Percentiles rank a stretch among this genome's conserved stretches.
Evolutionary conservation across 2,329 filamentous ascomycete genomes (phyloP).

Genomic region (Huntiella bhutanensis): DNA sequence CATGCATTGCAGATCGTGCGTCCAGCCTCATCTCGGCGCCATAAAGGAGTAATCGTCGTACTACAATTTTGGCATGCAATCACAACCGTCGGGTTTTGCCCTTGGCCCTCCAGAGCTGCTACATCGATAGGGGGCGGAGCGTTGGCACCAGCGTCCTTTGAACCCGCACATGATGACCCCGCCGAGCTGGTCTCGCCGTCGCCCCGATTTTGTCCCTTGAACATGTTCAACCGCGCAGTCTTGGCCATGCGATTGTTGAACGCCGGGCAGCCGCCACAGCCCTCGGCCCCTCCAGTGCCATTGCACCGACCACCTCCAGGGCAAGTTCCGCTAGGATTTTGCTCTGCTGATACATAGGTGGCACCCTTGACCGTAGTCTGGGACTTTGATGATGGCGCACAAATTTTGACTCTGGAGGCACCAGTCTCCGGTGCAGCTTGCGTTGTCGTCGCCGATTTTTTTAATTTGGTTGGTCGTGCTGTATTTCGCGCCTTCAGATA

Average conservation of each 20-base stretch:
- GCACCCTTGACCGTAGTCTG: slow-evolving; percentile 29
- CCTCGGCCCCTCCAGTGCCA: slow-evolving; percentile 84
- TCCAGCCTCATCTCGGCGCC: slow-evolving; percentile 82
- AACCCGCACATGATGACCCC: slow-evolving; percentile 10
- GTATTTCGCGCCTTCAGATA: slow-evolving; percentile 90
- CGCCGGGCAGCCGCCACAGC: slow-evolving; percentile 86
- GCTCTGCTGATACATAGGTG: slow-evolving; percentile 61
- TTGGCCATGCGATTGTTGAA: slow-evolving; percentile 96
- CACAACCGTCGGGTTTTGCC: slow-evolving; percentile 38
- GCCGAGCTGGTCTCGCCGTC: slow-evolving; percentile 17
- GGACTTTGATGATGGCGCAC: slow-evolving; percentile 22
- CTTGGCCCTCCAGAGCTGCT: slow-evolving; percentile 25
- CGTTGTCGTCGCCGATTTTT: slow-evolving; percentile 45
- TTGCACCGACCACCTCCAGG: slow-evolving; percentile 91
- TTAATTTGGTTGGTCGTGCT: slow-evolving; percentile 73
- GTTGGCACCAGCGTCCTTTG: slow-evolving; percentile 4
- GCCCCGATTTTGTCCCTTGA: slow-evolving; percentile 22
- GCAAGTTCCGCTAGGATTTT: slow-evolving; percentile 66
- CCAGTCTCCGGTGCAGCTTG: slow-evolving; percentile 24
- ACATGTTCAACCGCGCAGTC: slow-evolving; percentile 50
- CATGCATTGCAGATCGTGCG: slow-evolving; percentile 98
- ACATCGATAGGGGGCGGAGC: slow-evolving; percentile 16
- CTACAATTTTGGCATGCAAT: slow-evolving; percentile 94
- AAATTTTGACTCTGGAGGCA: slow-evolving; percentile 19
- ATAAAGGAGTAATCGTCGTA: slow-evolving; percentile 89